phyloP scores from a whole-genome alignment of 2,329 filamentous ascomycete species.

The Sporothrix pallida region DNA sequence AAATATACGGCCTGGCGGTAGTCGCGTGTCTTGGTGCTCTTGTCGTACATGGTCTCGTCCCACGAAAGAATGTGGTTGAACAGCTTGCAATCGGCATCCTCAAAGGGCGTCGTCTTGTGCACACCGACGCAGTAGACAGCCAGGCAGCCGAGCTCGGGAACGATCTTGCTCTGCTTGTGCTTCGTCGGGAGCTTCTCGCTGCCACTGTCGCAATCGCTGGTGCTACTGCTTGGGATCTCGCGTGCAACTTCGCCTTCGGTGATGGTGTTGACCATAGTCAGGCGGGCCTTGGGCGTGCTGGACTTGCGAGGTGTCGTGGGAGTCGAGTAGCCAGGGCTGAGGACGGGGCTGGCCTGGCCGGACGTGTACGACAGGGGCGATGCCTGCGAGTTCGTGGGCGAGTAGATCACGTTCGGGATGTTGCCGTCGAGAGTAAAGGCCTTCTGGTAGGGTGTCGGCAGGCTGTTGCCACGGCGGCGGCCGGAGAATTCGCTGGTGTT shows the following conservation, averaged over 20 bases:
- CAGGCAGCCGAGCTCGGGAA: constrained; percentile 79
- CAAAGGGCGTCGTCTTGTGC: constrained; percentile 80
- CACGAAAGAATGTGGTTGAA: constrained; percentile 97
- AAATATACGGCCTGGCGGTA: constrained; percentile 79
- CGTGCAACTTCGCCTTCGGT: constrained; percentile 60
- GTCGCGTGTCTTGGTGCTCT: constrained; percentile 75
- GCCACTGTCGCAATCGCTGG: constrained; percentile 78
- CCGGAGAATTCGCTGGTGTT: constrained; percentile 43
- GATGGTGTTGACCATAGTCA: constrained; percentile 65
- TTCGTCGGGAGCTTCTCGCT: constrained; percentile 62
- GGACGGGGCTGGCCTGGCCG: constrained; percentile 59
- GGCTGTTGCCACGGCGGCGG: constrained; percentile 68
- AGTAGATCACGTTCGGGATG: background rate
- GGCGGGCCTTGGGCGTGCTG: constrained; percentile 59
- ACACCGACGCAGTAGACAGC: constrained; percentile 77
- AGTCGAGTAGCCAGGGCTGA: constrained; percentile 53
- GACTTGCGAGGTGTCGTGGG: constrained; percentile 46
- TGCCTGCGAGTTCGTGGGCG: constrained; percentile 20
- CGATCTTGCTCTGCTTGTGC: constrained; percentile 81
- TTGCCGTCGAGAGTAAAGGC: constrained; percentile 62
- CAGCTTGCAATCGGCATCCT: constrained; percentile 75
- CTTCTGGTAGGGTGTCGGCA: constrained; percentile 77
- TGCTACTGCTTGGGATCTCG: constrained; percentile 62
- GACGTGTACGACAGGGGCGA: constrained; percentile 43
- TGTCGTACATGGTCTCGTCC: constrained; percentile 85